These are phyloP conservation scores for Hymenoscyphus repandus DNA, from an alignment of 2,329 filamentous ascomycete species.

Conservation along the genomic window DNA sequence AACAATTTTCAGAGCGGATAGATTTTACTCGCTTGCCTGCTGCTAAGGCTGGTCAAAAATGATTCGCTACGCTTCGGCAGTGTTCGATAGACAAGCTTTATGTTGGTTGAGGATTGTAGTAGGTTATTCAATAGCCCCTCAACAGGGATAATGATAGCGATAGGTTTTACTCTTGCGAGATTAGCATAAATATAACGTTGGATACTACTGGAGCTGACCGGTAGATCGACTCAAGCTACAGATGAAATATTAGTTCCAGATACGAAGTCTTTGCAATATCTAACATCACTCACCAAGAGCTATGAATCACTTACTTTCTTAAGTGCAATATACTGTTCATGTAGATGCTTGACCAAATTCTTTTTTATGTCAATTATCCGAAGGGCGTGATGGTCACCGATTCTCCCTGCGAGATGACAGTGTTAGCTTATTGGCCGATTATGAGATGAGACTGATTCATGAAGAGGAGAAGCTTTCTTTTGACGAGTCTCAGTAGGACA, in stretches of 20 bases:
- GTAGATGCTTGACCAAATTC: slow-evolving; percentile 86
- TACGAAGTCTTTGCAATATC: not conserved
- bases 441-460: not conserved
- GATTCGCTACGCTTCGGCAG: slow-evolving; percentile 54
- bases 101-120: slow-evolving; percentile 36
- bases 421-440: not conserved
- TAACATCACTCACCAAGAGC: not conserved
- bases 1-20: slow-evolving; percentile 66
- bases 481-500: slow-evolving; percentile 28
- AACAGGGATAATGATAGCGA: slow-evolving; percentile 69
- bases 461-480: not conserved
- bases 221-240: slow-evolving; percentile 77
- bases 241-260: not conserved
- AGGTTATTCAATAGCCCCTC: slow-evolving; percentile 51
- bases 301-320: slow-evolving; percentile 54
- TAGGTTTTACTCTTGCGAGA: slow-evolving; percentile 64
- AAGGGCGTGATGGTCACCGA: slow-evolving; percentile 49
- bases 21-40: slow-evolving; percentile 62
- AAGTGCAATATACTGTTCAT: slow-evolving; percentile 52
- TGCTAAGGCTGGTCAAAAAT: slow-evolving; percentile 62
- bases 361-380: slow-evolving; percentile 82
- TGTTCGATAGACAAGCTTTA: slow-evolving; percentile 13
- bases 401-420: not conserved
- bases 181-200: slow-evolving; percentile 85
- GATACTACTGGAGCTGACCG: slow-evolving; percentile 68